phyloP scores from a whole-genome alignment of 1,139 yeast genomes.

The Suzukiozyma palmioleophila region DNA sequence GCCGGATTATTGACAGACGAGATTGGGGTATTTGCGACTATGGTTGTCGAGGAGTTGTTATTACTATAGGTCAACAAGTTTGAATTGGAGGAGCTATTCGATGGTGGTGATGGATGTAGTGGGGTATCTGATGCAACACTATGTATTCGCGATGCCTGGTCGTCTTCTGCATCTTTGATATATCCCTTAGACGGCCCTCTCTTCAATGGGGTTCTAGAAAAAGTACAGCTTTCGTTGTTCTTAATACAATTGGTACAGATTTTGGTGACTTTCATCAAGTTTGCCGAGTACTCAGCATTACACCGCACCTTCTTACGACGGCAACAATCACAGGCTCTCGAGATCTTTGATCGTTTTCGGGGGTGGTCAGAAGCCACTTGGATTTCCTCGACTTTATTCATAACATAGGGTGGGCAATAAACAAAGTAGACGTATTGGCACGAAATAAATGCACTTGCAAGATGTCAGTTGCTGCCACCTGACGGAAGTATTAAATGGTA shows the following conservation, averaged over 20 bases:
- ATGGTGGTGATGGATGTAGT: conserved; percentile 5
- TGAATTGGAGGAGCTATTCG: conserved; percentile 5
- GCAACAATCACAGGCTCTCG: conserved; percentile 67
- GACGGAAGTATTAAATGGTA: no score
- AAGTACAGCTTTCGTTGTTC: conserved; percentile 53
- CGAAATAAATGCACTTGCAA: no score
- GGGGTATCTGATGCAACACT: neutral
- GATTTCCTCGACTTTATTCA: conserved; percentile 1
- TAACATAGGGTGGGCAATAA: neutral
- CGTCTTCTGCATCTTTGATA: conserved; percentile 40
- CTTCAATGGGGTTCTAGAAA: conserved; percentile 65
- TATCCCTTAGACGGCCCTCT: conserved; percentile 78
- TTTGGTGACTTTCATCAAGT: conserved; percentile 41
- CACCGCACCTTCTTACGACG: conserved; percentile 61
- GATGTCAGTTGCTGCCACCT: no score
- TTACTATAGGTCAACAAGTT: conserved; percentile 1
- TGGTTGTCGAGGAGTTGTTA: conserved; percentile 1
- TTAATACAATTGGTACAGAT: conserved; percentile 56
- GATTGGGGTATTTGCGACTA: conserved; percentile 2
- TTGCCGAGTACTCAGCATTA: conserved; percentile 48
- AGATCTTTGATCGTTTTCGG: conserved; percentile 60
- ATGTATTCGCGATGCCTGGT: conserved; percentile 9
- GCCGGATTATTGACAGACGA: neutral
- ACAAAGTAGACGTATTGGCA: no score
- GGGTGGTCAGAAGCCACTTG: conserved; percentile 17